Evolutionary conservation across 345 rosid species (phyloP).

Genomic region (Murraya koenigii): DNA sequence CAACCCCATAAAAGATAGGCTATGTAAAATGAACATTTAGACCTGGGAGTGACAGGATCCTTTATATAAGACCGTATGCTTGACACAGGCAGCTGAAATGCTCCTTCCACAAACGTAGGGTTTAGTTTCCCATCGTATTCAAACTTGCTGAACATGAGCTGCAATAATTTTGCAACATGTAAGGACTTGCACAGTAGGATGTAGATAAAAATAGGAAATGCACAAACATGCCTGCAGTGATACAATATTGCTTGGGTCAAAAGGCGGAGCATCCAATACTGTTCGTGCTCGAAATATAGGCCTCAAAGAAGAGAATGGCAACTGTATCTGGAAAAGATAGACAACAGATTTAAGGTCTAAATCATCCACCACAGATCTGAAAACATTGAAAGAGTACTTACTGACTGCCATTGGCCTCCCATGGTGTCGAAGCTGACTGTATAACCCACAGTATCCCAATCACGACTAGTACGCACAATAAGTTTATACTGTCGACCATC

Average conservation of each 20-base stretch:
- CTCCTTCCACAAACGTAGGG: slow-evolving; percentile 82
- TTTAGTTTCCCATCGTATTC: slow-evolving; percentile 94
- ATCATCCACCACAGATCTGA: not conserved
- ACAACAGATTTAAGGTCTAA: not conserved
- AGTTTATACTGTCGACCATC: slow-evolving; percentile 88
- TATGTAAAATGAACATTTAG: not conserved
- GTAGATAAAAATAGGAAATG: not conserved
- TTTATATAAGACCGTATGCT: slow-evolving; percentile 57
- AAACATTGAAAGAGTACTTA: slow-evolving; percentile 28
- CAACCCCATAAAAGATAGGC: not conserved
- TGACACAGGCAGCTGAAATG: slow-evolving; percentile 79
- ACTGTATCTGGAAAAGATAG: slow-evolving; percentile 41
- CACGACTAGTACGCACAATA: slow-evolving; percentile 65
- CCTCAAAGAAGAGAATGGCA: slow-evolving; percentile 81
- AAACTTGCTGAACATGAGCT: slow-evolving; percentile 98
- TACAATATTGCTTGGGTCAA: slow-evolving; percentile 60
- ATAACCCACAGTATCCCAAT: slow-evolving; percentile 96
- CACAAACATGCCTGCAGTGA: slow-evolving; percentile 67
- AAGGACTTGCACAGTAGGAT: not conserved
- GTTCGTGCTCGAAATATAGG: slow-evolving; percentile 87
- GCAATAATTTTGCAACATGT: slow-evolving; percentile 19
- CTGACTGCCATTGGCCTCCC: slow-evolving; percentile 87
- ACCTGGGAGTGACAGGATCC: slow-evolving; percentile 90
- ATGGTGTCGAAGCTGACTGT: slow-evolving; percentile 74
- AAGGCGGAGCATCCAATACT: slow-evolving; percentile 69